Base-by-base conservation (phyloP, 1,284 basidiomycete genomes). In the Cerioporus squamosus region DNA sequence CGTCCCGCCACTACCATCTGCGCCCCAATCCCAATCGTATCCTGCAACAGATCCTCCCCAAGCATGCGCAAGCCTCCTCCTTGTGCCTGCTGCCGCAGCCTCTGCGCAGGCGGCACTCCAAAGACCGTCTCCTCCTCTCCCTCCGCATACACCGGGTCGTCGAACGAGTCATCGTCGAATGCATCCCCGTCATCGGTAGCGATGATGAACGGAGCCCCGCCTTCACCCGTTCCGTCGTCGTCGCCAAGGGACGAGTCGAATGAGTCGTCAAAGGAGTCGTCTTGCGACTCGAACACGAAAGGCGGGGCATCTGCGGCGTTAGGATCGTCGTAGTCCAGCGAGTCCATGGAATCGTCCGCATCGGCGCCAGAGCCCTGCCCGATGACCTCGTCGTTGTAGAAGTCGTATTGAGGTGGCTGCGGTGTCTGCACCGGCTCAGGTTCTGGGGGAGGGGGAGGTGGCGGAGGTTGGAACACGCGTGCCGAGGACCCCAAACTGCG, bases 41-140 rank as follows among this genome's bases (percentile, higher is more conserved):
- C 86, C 61, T 87, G 78, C 50, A 88, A 68, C 49, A 88, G 67
- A 54, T 84, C 81, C 53, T 83, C 80, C 1, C 87, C 87, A 18
- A 83, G 72, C 79, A 90, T 77, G 68, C 77, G 76, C 62, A 88
- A 61, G 17, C 60, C 53, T 50, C 50, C 68, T 51, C 55, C 66
- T 60, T 67, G 69, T 47, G 70, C 71, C 47, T 70, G 63, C 51
- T 51, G 64, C 46, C 60, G 60, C 29, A 71, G 63, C 44, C 82
- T 73, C 64, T 82, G 80, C 18, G 76, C 80, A 43, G 83, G 82
- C 3, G 80, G 80, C 20, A 84, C 81, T 14, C 88, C 88, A 72
- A 91, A 91, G 53, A 91, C 72, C 12, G 89, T 90, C 70, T 91
- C 88, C 63, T 86, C 79, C 38, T 75, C 81, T 46, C 74, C 74